Base-by-base conservation (phyloP, 2,329 filamentous ascomycete genomes). In the Fusarium sublunatum region DNA sequence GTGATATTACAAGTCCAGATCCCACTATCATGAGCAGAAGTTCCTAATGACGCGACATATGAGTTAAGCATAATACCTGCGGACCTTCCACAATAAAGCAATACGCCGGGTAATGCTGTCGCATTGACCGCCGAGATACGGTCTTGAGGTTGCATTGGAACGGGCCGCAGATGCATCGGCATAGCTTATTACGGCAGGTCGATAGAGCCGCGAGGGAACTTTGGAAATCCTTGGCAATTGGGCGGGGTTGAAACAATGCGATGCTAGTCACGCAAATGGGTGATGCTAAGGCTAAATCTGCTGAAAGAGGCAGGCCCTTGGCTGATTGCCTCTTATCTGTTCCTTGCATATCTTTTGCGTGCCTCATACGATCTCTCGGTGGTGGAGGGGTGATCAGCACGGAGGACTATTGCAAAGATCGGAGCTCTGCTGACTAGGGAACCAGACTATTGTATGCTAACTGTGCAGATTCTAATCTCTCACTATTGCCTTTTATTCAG, bases 101-200 rank as follows among this genome's bases (percentile, higher is more conserved):
- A 29, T 25, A 58, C 62, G 51, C 61, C 61, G 61, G 26, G 38
- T 13, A 41, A 61, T 44, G 24, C 29, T 36, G 19, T 42, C 9
- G 26, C 19, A 24, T 19, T 48, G 29, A 32, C 24, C 24, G 43
- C 28, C 29, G 3, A 26, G 39, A 42, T 53, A 57, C 49, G 13
- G 25, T 38, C 22, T n/a, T n/a, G 26, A 43, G 15, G 52, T 64
- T 15, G 25, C 32, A 61, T 49, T 61, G 48, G 28, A 11, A 39
- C 57, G 61, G 61, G 15, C 61, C 61, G 61, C 56, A 40, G 39
- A 42, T 43, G 57, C 58, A 61, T 65, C 61, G 61, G 61, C 40
- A 65, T 53, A 38, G 6, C 61, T 65, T 29, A 24, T 65, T 65
- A 26, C 13, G 61, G 61, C 46, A 65, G 61, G 61, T 65, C 51